Conservation (phyloP, 257 asterid genomes). For the Linaria vulgaris region DNA sequence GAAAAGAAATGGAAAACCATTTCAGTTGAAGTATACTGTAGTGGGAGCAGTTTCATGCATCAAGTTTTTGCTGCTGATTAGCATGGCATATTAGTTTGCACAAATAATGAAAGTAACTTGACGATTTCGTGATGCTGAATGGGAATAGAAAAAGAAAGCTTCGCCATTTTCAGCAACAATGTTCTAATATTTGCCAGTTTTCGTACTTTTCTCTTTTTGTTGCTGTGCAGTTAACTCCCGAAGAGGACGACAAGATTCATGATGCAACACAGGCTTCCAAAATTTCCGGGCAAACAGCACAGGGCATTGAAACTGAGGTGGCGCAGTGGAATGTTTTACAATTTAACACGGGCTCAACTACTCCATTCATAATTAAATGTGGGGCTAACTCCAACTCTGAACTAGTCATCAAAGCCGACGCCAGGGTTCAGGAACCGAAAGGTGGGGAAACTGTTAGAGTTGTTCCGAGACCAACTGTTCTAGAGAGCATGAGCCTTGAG, state of each 20-base stretch:
- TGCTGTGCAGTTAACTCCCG: constrained; percentile 60
- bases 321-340: constrained; percentile 95
- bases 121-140: neutral
- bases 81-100: neutral
- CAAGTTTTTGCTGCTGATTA: neutral
- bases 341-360: constrained; percentile 91
- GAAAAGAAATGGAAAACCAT: neutral
- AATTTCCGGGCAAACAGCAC: constrained; percentile 35
- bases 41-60: neutral
- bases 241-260: constrained; percentile 70
- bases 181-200: neutral
- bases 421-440: constrained; percentile 84
- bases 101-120: neutral
- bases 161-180: too few species aligned
- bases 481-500: constrained; percentile 75
- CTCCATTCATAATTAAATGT: constrained; percentile 89
- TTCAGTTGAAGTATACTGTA: neutral
- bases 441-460: constrained; percentile 90
- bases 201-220: neutral
- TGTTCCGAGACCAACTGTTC: constrained; percentile 74
- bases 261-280: constrained; percentile 42
- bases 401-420: constrained; percentile 88
- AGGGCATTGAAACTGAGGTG: constrained; percentile 77
- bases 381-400: constrained; percentile 96
- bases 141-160: neutral